Evolutionary conservation across 495 filamentous ascomycete genomes (phyloP), one percentile per base, ranked within the genome.

Genomic region (Stereocaulon alpinum): DNA sequence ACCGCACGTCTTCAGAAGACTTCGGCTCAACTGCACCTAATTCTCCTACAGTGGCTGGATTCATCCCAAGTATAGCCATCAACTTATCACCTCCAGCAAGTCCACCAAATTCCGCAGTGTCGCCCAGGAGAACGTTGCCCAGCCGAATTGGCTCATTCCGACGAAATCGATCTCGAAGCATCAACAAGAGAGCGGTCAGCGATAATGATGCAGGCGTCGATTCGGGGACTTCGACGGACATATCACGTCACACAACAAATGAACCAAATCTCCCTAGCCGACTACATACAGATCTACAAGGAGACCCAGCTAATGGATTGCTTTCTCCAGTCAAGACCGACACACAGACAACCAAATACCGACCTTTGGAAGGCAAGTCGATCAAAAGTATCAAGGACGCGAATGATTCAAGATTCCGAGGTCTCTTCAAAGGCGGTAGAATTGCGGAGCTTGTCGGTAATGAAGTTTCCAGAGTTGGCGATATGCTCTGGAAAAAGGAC

Each of bases 401-500:
- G 53, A 68, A 57, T 32, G 60, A 72, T 20, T 65, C 69, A 15
- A 67, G 63, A 22, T 65, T 82, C 14, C 73, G 73, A 42, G 78
- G 78, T 9, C 74, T 83, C 17, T 73, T 83, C 60, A 83, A 83
- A 68, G 75, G 76, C 5, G 73, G 77, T 14, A 73, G 77, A 55
- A 77, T 82, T 61, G 77, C 77, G 17, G 77, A 76, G 45, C 70
- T 74, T 18, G 76, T 80, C n/a, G 78, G 75, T 10, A 80, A 76
- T 60, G 80, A 82, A 61, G 80, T 84, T 1, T 75, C 77, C 0
- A 78, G 76, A 66, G 77, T 84, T 55, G 79, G 81, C 27, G 79
- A 82, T 59, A 68, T 78, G 40, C 72, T 85, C 7, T 71, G 73
- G 72, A 66, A 72, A 58, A 82, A 80, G 59, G 82, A 82, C 48